A percentile compares a stretch with the other conserved stretches of the same genome.
Evolutionary conservation across 257 asterid genomes (phyloP).

Genomic region (Solanum ossicruentum): DNA sequence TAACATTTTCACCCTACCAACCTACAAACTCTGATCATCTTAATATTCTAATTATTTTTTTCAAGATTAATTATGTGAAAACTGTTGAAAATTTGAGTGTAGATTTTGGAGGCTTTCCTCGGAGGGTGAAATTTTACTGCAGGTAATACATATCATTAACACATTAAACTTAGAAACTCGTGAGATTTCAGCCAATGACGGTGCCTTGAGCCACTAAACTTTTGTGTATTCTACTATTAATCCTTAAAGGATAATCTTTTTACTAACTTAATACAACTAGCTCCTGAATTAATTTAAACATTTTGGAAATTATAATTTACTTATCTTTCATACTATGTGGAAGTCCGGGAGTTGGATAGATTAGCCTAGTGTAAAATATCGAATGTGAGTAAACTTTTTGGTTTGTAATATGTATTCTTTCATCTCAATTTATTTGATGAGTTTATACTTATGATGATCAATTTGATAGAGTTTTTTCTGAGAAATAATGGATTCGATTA

Average conservation of each 20-base stretch:
- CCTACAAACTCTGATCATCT: conserved; percentile 5
- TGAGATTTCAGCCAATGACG: neutral
- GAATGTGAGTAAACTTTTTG: neutral
- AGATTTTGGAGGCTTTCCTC: conserved; percentile 10
- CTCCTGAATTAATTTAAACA: neutral
- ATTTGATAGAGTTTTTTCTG: neutral
- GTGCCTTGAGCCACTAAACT: conserved; percentile 37
- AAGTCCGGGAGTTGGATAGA: neutral
- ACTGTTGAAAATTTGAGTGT: neutral
- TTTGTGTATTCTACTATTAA: neutral
- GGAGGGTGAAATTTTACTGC: neutral
- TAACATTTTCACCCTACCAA: conserved; percentile 21
- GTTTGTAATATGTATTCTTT: neutral
- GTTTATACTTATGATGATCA: neutral
- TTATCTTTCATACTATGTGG: neutral
- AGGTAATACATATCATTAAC: conserved; percentile 23
- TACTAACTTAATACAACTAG: neutral
- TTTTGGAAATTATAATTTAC: neutral
- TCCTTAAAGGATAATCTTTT: neutral
- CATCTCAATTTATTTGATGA: neutral
- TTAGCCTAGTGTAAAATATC: neutral
- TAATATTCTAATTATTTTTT: neutral
- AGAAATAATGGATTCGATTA: neutral
- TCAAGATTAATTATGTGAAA: neutral
- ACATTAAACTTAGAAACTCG: neutral